phyloP scores from a whole-genome alignment of 495 filamentous ascomycete species.

The Clohesyomyces aquaticus region DNA sequence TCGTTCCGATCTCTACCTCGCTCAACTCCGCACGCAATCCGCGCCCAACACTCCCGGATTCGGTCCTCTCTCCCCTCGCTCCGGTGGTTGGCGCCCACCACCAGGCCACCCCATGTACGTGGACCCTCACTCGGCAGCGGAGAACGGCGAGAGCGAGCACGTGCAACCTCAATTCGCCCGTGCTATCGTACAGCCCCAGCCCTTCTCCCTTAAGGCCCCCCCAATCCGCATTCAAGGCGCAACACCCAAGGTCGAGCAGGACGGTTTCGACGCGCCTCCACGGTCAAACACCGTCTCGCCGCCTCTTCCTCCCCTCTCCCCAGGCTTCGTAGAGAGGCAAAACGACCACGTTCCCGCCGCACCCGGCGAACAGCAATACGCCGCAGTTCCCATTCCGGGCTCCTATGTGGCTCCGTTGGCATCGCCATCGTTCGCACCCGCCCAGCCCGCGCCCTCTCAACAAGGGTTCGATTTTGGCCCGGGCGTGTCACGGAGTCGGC shows the following conservation, averaged over 20 bases:
- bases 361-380: constrained; percentile 68
- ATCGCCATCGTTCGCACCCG: constrained; percentile 23
- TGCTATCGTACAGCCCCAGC: constrained; percentile 54
- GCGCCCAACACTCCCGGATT: constrained; percentile 94
- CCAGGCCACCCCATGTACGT: constrained; percentile 44
- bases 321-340: constrained; percentile 37
- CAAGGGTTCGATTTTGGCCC: constrained; percentile 42
- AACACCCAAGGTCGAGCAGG: constrained; percentile 67
- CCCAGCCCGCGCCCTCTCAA: constrained; percentile 8
- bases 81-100: constrained; percentile 48
- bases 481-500: constrained; percentile 12
- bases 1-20: constrained; percentile 91
- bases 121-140: constrained; percentile 59
- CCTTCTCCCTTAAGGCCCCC: constrained; percentile 84
- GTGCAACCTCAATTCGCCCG: constrained; percentile 43
- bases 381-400: constrained; percentile 68
- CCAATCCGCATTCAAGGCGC: constrained; percentile 75
- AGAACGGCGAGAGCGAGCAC: constrained; percentile 55
- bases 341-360: constrained; percentile 56
- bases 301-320: constrained; percentile 33
- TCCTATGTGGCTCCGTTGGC: constrained; percentile 52
- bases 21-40: constrained; percentile 87
- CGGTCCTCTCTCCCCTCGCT: constrained; percentile 51
- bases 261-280: constrained; percentile 56
- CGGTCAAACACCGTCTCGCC: constrained; percentile 22